These are phyloP conservation scores for Prosopis cineraria DNA, from an alignment of 306 rosid genomes.

Conservation along the genomic window DNA sequence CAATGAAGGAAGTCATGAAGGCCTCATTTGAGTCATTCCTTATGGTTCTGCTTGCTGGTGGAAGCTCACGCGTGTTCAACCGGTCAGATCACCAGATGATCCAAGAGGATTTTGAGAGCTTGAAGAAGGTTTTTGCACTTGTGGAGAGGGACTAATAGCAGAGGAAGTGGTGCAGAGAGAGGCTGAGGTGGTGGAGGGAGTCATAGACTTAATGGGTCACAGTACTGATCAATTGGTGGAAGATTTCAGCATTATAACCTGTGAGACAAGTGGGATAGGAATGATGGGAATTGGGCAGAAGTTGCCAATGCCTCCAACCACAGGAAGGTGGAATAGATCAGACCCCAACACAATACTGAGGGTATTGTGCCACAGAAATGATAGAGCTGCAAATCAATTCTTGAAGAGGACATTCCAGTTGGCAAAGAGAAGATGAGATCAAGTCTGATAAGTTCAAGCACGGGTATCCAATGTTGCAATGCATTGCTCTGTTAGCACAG, in stretches of 20 bases:
- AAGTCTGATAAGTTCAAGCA: conserved; percentile 22
- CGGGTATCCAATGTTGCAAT: conserved; percentile 4
- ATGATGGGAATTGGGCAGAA: conserved; percentile 59
- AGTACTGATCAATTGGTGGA: conserved; percentile 78
- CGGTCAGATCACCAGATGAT: conserved; percentile 64
- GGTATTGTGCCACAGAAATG: conserved; percentile 85
- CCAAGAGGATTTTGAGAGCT: conserved; percentile 72
- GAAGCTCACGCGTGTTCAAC: conserved; percentile 62
- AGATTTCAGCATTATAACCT: conserved; percentile 73
- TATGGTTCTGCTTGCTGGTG: conserved; percentile 95
- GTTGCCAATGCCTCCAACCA: conserved; percentile 89
- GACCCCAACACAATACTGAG: conserved; percentile 92
- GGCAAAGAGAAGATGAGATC: conserved; percentile 68
- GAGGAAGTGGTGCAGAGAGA: conserved; percentile 77
- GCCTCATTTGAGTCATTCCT: conserved; percentile 83
- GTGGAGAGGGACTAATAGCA: conserved; percentile 81
- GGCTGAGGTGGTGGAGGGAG: conserved; percentile 76
- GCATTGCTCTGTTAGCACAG: conserved; percentile 12
- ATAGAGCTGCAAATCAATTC: conserved; percentile 68
- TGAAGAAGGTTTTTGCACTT: conserved; percentile 63
- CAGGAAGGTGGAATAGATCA: conserved; percentile 84
- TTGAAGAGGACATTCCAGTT: conserved; percentile 84
- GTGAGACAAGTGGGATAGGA: conserved; percentile 80
- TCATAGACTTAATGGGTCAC: conserved; percentile 69
- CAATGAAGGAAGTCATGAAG: conserved; percentile 84